These are phyloP conservation scores for Dalechampia spathulata DNA, from an alignment of 441 rosid species.

Conservation along the genomic window DNA sequence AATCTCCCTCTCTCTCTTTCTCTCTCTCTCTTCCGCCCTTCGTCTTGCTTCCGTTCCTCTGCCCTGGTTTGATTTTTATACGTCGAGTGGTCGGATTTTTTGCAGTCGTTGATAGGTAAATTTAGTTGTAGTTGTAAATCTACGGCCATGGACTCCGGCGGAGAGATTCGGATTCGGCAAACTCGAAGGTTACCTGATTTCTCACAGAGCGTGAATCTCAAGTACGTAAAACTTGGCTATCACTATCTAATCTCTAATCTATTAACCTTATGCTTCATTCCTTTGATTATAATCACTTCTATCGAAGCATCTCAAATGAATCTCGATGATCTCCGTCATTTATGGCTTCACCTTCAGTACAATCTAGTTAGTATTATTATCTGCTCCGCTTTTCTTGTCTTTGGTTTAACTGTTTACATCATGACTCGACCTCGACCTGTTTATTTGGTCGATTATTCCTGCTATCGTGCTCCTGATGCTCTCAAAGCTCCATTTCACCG, in stretches of 20 bases:
- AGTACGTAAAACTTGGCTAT: constrained; percentile 67
- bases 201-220: constrained; percentile 73
- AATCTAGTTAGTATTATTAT: constrained; percentile 44
- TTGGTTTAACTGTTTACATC: constrained; percentile 48
- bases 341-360: constrained; percentile 58
- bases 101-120: constrained; percentile 12
- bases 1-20: too few relatives aligned
- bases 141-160: constrained; percentile 22
- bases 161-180: constrained; percentile 53
- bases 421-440: constrained; percentile 51
- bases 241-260: constrained; percentile 57
- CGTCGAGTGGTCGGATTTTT: constrained; percentile 5
- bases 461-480: constrained; percentile 44
- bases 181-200: constrained; percentile 52
- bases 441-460: constrained; percentile 49
- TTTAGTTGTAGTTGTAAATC: neutral
- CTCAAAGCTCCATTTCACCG: constrained; percentile 41
- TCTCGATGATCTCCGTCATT: constrained; percentile 37
- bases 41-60: too few relatives aligned
- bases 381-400: constrained; percentile 43
- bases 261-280: constrained; percentile 44
- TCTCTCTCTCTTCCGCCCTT: too few relatives aligned
- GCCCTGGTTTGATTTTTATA: too few relatives aligned
- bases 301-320: constrained; percentile 44
- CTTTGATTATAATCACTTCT: constrained; percentile 37